phyloP scores from a whole-genome alignment of 306 rosid genomes.

The Rosa lucieae region DNA sequence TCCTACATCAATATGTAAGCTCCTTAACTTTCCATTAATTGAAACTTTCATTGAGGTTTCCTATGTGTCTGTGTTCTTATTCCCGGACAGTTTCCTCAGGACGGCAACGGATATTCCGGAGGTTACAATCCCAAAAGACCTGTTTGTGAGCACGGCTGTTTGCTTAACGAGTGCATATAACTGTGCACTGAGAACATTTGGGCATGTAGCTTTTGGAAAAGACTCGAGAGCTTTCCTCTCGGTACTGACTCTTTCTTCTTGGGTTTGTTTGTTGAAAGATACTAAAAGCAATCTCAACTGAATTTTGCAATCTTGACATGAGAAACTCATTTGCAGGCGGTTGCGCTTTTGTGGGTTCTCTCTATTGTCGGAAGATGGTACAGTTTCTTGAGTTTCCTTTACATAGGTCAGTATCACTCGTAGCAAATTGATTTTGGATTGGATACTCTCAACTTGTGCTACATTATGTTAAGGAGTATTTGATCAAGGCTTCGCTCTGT shows the following conservation, averaged over 20 bases:
- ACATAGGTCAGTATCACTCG: constrained; percentile 42
- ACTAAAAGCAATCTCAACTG: background rate
- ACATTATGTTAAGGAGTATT: background rate
- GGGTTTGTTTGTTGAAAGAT: constrained; percentile 14
- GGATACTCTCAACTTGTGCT: background rate
- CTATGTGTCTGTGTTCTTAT: background rate
- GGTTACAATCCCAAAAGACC: constrained; percentile 33
- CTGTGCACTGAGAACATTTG: constrained; percentile 31
- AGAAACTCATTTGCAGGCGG: constrained; percentile 42
- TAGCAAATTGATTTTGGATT: background rate
- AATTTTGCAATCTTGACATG: constrained; percentile 31
- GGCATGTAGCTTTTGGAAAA: constrained; percentile 40
- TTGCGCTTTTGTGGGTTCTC: constrained; percentile 36
- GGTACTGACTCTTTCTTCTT: constrained; percentile 33
- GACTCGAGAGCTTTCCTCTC: constrained; percentile 41
- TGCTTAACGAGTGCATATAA: constrained; percentile 31
- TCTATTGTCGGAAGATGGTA: constrained; percentile 41
- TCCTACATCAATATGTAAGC: constrained; percentile 46
- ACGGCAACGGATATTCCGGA: constrained; percentile 36
- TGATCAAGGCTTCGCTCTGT: background rate
- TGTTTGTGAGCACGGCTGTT: constrained; percentile 39
- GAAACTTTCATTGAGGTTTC: background rate
- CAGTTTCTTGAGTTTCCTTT: constrained; percentile 42
- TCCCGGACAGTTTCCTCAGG: constrained; percentile 31
- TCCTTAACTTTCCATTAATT: background rate